These are phyloP conservation scores for Aurifilum marmelostoma DNA, from an alignment of 2,329 filamentous ascomycete species.

Conservation along the genomic window DNA sequence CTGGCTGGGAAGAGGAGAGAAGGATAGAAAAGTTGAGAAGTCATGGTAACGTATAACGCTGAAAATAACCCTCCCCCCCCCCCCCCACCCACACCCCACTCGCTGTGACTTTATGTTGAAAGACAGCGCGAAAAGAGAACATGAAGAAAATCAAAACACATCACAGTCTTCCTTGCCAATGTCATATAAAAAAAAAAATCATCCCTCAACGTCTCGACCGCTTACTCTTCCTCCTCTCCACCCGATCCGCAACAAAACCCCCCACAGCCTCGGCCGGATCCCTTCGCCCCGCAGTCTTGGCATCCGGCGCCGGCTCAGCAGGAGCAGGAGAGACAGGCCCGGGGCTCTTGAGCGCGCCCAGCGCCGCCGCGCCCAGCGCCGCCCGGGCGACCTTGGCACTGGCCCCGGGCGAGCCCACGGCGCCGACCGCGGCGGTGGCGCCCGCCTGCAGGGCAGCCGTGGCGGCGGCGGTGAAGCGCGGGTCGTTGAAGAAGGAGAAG, in stretches of 20 bases:
- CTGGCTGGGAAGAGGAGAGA: not conserved
- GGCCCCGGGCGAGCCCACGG: constrained; percentile 32
- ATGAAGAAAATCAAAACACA: not conserved
- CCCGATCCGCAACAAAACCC: not conserved
- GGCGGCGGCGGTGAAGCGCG: constrained; percentile 34
- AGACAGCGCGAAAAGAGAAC: not conserved
- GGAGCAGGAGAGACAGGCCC: not conserved
- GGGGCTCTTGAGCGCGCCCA: constrained; percentile 29
- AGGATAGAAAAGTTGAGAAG: too few relatives aligned
- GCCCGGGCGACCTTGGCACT: constrained; percentile 33
- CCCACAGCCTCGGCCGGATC: not conserved
- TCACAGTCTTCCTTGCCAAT: not conserved
- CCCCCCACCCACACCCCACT: too few relatives aligned
- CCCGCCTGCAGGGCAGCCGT: constrained; percentile 34
- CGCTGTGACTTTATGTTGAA: too few relatives aligned
- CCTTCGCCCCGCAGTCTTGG: not conserved
- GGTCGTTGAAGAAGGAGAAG: constrained; percentile 26
- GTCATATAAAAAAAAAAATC: too few relatives aligned
- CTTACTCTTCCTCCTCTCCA: not conserved
- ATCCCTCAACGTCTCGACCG: constrained; percentile 2
- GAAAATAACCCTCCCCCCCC: too few relatives aligned
- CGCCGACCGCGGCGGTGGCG: constrained; percentile 31
- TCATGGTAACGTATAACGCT: too few relatives aligned
- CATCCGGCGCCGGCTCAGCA: not conserved
- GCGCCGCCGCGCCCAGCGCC: constrained; percentile 34